These are phyloP conservation scores for Brasenia schreberi DNA, from an alignment of 164 flowering plant species.

Conservation along the genomic window DNA sequence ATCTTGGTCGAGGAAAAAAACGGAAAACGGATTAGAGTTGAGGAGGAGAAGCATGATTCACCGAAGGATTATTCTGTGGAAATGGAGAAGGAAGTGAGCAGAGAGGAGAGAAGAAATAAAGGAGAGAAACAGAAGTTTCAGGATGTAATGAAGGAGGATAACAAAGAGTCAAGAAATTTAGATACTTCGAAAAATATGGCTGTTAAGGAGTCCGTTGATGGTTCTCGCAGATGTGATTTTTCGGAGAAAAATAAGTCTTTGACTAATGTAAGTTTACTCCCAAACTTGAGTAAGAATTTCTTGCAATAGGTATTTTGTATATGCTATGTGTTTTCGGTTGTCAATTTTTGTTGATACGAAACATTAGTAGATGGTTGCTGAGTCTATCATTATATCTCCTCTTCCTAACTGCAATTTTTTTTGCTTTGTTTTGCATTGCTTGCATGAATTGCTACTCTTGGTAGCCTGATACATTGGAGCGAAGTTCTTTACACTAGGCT, in stretches of 20 bases:
- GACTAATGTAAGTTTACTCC: background rate
- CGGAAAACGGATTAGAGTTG: conserved; percentile 36
- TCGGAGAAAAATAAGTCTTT: conserved; percentile 18
- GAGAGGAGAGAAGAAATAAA: conserved; percentile 6
- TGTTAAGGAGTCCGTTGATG: background rate
- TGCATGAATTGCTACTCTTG: no score
- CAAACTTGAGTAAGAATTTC: background rate
- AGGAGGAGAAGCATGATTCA: conserved; percentile 16
- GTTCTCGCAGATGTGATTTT: background rate
- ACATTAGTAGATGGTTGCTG: no score
- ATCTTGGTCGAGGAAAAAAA: conserved; percentile 27
- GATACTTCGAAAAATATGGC: conserved; percentile 14
- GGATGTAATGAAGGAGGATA: conserved; percentile 20
- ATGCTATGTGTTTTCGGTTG: conserved; percentile 3
- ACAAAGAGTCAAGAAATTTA: conserved; percentile 7
- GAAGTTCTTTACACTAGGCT: no score
- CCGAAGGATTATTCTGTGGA: conserved; percentile 26
- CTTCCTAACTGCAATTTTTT: no score
- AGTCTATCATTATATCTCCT: no score
- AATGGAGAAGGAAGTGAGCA: conserved; percentile 4
- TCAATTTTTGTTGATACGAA: conserved; percentile 34
- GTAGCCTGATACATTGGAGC: no score
- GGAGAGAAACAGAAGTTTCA: conserved; percentile 19
- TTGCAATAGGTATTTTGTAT: no score
- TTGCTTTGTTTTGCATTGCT: no score